Percentiles rank a stretch among this genome's conserved stretches.
Conservation (phyloP, 169 alveolate species). For the Miamiensis avidus region DNA sequence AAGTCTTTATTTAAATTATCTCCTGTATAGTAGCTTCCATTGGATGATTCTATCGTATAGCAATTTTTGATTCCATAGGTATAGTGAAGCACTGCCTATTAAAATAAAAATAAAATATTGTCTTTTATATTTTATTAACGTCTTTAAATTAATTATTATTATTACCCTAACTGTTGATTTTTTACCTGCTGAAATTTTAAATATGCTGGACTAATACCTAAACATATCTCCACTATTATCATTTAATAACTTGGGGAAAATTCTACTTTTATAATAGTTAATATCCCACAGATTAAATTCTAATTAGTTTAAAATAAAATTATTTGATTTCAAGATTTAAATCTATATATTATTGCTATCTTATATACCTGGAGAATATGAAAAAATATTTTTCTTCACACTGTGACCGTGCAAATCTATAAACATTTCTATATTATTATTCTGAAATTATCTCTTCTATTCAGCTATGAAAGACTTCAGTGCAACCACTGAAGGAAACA, state of each 20-base stretch:
- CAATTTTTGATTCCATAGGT: constrained; percentile 35
- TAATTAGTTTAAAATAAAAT: no score
- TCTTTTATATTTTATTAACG: no score
- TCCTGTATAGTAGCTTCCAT: constrained; percentile 32
- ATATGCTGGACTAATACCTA: constrained; percentile 65
- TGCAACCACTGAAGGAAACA: constrained; percentile 68
- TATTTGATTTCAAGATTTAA: no score
- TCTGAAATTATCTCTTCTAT: constrained; percentile 18
- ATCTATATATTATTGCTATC: no score
- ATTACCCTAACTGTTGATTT: constrained; percentile 59
- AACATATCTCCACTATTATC: constrained; percentile 58
- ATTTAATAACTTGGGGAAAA: constrained; percentile 60
- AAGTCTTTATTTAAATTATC: background rate
- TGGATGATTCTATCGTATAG: constrained; percentile 44
- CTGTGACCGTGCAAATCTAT: constrained; percentile 84
- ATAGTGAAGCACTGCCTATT: constrained; percentile 28
- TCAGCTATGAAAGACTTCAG: constrained; percentile 46
- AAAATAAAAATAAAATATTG: no score
- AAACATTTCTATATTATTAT: constrained; percentile 40
- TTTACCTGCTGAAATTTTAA: constrained; percentile 49
- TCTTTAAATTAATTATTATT: no score
- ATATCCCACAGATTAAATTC: constrained; percentile 52
- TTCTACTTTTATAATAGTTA: constrained; percentile 58
- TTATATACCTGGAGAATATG: constrained; percentile 82
- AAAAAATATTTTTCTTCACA: constrained; percentile 69